Conservation (phyloP, 164 flowering plant species). For the Annona cherimola region DNA sequence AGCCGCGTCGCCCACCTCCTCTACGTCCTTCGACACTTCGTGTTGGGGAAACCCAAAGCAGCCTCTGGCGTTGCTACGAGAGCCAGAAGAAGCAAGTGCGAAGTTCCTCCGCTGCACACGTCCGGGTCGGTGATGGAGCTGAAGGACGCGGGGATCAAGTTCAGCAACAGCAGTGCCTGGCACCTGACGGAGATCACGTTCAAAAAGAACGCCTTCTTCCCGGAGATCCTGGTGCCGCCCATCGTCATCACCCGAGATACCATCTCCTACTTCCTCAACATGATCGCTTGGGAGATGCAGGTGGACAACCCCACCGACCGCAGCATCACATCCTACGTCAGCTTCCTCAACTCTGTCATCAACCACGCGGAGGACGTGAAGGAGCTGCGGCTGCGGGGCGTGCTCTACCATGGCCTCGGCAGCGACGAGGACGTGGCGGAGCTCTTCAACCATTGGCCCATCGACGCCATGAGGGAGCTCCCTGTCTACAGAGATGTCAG, state of each 20-base stretch:
- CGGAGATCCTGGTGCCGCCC: background rate
- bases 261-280: background rate
- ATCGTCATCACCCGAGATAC: background rate
- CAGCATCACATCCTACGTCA: background rate
- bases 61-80: too few relatives aligned
- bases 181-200: background rate
- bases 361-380: slow-evolving; percentile 14
- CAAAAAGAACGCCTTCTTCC: background rate
- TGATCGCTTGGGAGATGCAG: background rate
- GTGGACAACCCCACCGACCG: background rate
- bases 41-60: too few relatives aligned
- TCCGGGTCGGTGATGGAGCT: too few relatives aligned
- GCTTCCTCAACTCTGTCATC: slow-evolving; percentile 5
- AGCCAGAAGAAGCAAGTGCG: too few relatives aligned
- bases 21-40: too few relatives aligned
- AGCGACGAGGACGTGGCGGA: slow-evolving; percentile 24
- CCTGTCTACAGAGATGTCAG: background rate
- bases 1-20: too few relatives aligned
- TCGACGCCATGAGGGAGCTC: slow-evolving; percentile 1
- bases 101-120: too few relatives aligned
- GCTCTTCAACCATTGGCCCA: slow-evolving; percentile 19
- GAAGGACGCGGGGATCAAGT: too few relatives aligned
- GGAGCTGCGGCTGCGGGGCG: slow-evolving; percentile 8
- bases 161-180: too few relatives aligned
- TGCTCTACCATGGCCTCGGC: slow-evolving; percentile 20